phyloP scores from a whole-genome alignment of 2,329 filamentous ascomycete species.

The Thelonectria rubi region DNA sequence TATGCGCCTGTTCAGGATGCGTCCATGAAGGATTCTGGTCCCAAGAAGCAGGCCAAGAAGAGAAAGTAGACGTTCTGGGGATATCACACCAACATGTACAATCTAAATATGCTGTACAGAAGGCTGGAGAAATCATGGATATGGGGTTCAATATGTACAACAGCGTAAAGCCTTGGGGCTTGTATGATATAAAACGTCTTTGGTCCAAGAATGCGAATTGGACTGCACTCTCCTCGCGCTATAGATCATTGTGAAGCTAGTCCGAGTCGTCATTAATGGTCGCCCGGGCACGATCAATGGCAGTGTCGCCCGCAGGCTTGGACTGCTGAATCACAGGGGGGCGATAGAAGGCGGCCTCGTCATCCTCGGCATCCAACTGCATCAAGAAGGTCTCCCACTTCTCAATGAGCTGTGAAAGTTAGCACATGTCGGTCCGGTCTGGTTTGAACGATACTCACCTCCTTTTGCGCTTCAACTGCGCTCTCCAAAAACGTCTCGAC shows the following conservation, averaged over 20 bases:
- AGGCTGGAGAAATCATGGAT: conserved; percentile 27
- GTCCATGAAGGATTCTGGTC: conserved; percentile 48
- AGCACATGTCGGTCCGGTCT: conserved; percentile 18
- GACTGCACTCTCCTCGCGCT: conserved; percentile 22
- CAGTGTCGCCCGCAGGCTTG: conserved; percentile 65
- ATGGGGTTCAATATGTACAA: conserved; percentile 47
- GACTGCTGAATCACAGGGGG: conserved; percentile 66
- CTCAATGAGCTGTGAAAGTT: conserved; percentile 69
- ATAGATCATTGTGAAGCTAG: conserved; percentile 47
- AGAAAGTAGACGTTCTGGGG: conserved; percentile 52
- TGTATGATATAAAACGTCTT: conserved; percentile 49
- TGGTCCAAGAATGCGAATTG: conserved; percentile 32
- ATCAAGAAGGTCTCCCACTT: conserved; percentile 99
- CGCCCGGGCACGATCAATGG: conserved; percentile 66
- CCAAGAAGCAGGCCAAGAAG: conserved; percentile 57
- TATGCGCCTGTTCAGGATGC: conserved; percentile 55
- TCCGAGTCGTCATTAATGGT: conserved; percentile 69
- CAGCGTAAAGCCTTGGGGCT: conserved; percentile 44
- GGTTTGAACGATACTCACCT: conserved; percentile 67
- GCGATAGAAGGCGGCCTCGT: conserved; percentile 74
- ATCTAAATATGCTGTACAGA: conserved; percentile 25
- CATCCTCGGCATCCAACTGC: conserved; percentile 93
- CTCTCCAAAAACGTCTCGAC: conserved; percentile 98
- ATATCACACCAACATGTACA: not conserved
- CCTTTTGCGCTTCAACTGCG: conserved; percentile 97